Percentiles rank a stretch among this genome's conserved stretches.
Evolutionary conservation across 2,329 filamentous ascomycete genomes (phyloP).

Genomic region (Lecanosticta acicola): DNA sequence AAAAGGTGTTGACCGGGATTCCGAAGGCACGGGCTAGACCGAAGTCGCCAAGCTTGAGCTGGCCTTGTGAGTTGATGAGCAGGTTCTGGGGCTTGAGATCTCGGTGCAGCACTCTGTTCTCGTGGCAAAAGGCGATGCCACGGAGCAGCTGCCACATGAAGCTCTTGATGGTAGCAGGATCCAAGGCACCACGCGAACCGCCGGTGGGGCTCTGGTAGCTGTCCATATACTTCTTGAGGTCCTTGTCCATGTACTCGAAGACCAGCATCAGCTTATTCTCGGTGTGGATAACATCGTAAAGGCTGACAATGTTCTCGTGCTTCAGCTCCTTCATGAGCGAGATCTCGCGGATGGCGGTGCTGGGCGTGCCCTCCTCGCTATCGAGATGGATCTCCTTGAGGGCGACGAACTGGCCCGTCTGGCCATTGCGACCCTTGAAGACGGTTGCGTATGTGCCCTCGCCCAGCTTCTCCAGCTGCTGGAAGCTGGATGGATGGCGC

Average conservation of each 20-base stretch:
- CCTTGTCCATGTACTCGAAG: constrained; percentile 98
- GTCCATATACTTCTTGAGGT: constrained; percentile 99
- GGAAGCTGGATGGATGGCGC: constrained; percentile 93
- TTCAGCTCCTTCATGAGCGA: constrained; percentile 99
- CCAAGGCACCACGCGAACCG: constrained; percentile 81
- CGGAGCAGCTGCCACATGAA: constrained; percentile 98
- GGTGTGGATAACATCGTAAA: constrained; percentile 98
- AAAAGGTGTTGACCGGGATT: constrained; percentile 96
- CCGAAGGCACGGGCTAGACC: constrained; percentile 90
- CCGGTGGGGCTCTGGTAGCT: constrained; percentile 47
- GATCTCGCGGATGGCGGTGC: constrained; percentile 95
- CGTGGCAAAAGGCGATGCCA: constrained; percentile 96
- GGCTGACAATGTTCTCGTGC: constrained; percentile 94
- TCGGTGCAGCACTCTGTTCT: constrained; percentile 91
- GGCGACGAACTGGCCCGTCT: constrained; percentile 93
- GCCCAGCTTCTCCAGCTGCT: constrained; percentile 96
- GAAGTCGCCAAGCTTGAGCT: constrained; percentile 91
- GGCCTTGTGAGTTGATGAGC: constrained; percentile 84
- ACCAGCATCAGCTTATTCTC: constrained; percentile 99
- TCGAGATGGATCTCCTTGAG: constrained; percentile 99
- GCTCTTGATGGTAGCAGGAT: constrained; percentile 87
- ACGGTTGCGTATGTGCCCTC: constrained; percentile 99
- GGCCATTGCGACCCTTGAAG: constrained; percentile 95
- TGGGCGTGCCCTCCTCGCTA: constrained; percentile 94
- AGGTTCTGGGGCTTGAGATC: constrained; percentile 96